Percentiles rank a stretch among this genome's conserved stretches.
Conservation (phyloP, 129 eudicot genomes). For the Rutidosis leptorrhynchoides region DNA sequence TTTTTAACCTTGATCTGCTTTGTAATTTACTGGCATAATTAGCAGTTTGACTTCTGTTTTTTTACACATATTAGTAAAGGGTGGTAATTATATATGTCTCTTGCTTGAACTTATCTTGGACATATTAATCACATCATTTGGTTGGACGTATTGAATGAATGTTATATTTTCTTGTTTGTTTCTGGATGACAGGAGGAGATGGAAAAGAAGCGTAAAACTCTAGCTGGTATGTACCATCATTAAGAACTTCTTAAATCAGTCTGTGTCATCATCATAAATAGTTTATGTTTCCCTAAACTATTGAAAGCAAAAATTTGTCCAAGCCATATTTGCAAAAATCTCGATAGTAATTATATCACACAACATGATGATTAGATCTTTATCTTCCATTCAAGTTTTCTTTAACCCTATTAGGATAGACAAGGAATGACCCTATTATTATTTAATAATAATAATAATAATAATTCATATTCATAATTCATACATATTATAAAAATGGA, state of each 20-base stretch:
- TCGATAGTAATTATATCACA: background rate
- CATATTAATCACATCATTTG: background rate
- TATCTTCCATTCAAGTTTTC: too few species aligned
- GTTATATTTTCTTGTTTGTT: slow-evolving; percentile 27
- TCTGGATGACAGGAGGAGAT: slow-evolving; percentile 70
- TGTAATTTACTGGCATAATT: too few species aligned
- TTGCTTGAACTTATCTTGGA: slow-evolving; percentile 11
- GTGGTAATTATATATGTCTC: background rate
- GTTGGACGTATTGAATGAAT: slow-evolving; percentile 23
- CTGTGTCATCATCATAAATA: background rate
- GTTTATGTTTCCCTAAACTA: background rate
- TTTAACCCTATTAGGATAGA: too few species aligned
- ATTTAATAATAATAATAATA: too few species aligned
- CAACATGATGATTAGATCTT: background rate
- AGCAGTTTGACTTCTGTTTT: background rate
- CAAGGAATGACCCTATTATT: too few species aligned
- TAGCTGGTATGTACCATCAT: slow-evolving; percentile 45
- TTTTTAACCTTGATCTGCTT: background rate
- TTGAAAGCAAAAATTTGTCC: background rate
- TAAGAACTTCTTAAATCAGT: background rate
- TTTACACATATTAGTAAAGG: background rate
- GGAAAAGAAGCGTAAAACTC: slow-evolving; percentile 52
- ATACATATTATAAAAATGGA: background rate
- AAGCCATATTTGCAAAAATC: background rate
- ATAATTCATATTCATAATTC: too few species aligned